Base-by-base conservation (phyloP, 2,329 filamentous ascomycete genomes). In the Hypoxylon sp. region DNA sequence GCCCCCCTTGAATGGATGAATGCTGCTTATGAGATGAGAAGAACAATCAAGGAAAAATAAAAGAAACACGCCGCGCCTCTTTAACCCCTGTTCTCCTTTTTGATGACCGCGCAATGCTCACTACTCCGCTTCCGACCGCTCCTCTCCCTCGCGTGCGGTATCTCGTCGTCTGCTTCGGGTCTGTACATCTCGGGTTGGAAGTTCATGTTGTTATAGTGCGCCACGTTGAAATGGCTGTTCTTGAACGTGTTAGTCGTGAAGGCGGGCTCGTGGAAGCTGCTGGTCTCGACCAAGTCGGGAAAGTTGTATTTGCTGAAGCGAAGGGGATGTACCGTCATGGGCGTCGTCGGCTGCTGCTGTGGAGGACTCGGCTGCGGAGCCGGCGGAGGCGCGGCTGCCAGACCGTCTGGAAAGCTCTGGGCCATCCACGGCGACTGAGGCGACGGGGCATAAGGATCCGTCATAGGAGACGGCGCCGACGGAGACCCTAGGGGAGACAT, bases 151-250 rank as follows among this genome's bases (percentile, higher is more conserved):
- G 63, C 64, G 49, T 60, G 60, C 41, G 62, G 58, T 27, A 60
- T 68, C 48, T 72, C 69, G n/a, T 78, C 75, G 6, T 78, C 76
- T 17, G 69, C 65, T 2, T 72, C 74, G 4, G 78, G 78, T 37
- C 69, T 74, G 65, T 79, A 83, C 69, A 82, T 79, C 62, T 84
- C 81, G 0, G 83, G 82, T 57, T 84, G 82, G 61, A 85, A 85
- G 62, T 84, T 79, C 35, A 84, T 83, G 62, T 89, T 89, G 58
- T 85, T 85, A 64, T 85, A 89, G 68, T 89, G 87, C 0, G 86
- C 86, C 42, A 81, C 81, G 66, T 88, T 89, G 74, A 84, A 88
- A 51, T 88, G 83, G 48, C 82, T 86, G 63, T 88, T 88, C 67
- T 86, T 86, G 67, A 89, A 89, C 1, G 83, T 84, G 47, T 77